Percentiles rank a stretch among this genome's conserved stretches.
phyloP scores from a whole-genome alignment of 306 rosid species.

The Albizia julibrissin region DNA sequence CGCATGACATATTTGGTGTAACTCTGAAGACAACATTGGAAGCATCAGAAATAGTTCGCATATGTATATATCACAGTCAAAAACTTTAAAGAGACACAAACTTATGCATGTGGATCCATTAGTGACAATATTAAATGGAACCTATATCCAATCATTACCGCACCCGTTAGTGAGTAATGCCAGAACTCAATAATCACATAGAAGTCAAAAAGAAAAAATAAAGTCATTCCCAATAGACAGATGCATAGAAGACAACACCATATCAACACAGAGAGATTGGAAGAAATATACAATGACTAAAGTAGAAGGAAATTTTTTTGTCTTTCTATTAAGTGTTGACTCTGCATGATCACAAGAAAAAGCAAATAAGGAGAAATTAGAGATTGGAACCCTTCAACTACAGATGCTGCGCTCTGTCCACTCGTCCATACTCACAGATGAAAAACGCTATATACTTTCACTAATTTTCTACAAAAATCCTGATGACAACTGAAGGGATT shows the following conservation, averaged over 20 bases:
- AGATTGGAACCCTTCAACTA: neutral
- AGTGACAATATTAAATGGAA: neutral
- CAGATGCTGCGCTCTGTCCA: neutral
- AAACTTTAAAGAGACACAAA: neutral
- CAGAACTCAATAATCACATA: slow-evolving; percentile 1
- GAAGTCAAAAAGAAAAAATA: slow-evolving; percentile 4
- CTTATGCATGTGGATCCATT: neutral
- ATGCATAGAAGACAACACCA: neutral
- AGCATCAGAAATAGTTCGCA: slow-evolving; percentile 28
- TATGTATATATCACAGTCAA: neutral
- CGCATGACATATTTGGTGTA: slow-evolving; percentile 59
- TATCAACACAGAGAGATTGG: neutral
- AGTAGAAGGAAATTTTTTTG: neutral
- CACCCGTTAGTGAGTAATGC: neutral
- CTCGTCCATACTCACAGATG: neutral
- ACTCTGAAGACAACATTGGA: slow-evolving; percentile 52
- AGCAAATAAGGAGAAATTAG: neutral
- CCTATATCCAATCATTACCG: neutral
- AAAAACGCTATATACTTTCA: neutral
- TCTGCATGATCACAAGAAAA: neutral
- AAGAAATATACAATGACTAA: neutral
- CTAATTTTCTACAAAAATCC: neutral
- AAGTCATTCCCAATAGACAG: slow-evolving; percentile 1
- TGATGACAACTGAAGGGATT: neutral
- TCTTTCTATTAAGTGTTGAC: neutral